Conservation (phyloP, 2,329 filamentous ascomycete species). For the Aspergillus hortae region DNA sequence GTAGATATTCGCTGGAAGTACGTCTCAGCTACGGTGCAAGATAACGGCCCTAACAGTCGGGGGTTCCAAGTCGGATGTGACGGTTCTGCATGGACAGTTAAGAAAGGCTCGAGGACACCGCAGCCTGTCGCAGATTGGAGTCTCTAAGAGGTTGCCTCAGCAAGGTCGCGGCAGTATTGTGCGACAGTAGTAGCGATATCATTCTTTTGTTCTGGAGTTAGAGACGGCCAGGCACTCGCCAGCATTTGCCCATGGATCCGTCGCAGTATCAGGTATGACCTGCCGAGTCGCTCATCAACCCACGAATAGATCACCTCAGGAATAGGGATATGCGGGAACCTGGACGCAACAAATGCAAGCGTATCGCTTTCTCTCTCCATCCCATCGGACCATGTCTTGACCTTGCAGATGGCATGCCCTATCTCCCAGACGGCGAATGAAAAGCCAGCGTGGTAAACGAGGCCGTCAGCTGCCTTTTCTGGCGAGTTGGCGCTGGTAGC, state of each 20-base stretch:
- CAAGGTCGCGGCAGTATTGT: conserved; percentile 1
- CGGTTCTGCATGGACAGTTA: background rate
- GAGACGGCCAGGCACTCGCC: conserved; percentile 1
- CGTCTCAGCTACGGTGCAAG: background rate
- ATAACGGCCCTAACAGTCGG: background rate
- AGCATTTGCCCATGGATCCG: conserved; percentile 4
- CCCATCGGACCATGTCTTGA: conserved; percentile 11
- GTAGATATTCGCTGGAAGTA: conserved; percentile 4
- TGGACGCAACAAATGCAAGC: conserved; percentile 6
- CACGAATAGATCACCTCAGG: conserved; percentile 4
- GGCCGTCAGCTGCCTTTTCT: background rate
- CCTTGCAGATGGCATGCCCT: conserved; percentile 11
- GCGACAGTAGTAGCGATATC: conserved; percentile 1
- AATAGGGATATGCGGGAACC: conserved; percentile 3
- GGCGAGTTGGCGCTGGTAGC: background rate
- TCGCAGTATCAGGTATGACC: conserved; percentile 4
- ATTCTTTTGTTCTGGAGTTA: background rate
- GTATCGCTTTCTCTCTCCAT: conserved; percentile 12
- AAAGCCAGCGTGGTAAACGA: conserved; percentile 8
- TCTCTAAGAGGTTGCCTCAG: background rate
- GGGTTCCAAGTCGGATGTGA: conserved; percentile 3
- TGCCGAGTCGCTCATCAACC: conserved; percentile 1
- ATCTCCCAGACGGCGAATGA: conserved; percentile 11
- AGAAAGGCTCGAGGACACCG: conserved; percentile 6
- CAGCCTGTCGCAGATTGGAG: background rate